A percentile compares a stretch with the other conserved stretches of the same genome.
Evolutionary conservation across 345 rosid species (phyloP).

Genomic region (Citrus mangshanensis): DNA sequence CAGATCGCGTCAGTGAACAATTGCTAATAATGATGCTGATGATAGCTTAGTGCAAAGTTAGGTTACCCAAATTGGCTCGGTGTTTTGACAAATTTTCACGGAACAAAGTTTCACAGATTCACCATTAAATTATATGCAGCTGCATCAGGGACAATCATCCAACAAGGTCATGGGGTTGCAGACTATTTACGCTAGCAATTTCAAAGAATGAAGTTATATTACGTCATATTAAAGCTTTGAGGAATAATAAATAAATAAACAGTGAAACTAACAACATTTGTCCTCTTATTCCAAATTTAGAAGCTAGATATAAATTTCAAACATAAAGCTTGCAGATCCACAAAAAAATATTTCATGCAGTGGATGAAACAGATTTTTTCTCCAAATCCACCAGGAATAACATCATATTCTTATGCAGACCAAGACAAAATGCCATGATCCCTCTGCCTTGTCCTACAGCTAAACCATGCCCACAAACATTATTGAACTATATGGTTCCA

Average conservation of each 20-base stretch:
- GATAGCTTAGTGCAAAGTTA: too few species aligned
- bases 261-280: neutral
- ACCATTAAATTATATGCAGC: neutral
- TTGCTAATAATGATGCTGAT: too few species aligned
- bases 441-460: slow-evolving; percentile 20
- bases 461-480: slow-evolving; percentile 2
- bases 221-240: neutral
- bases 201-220: neutral
- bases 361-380: neutral
- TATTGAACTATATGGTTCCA: slow-evolving; percentile 27
- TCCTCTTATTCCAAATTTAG: neutral
- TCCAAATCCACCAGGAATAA: neutral
- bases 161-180: neutral
- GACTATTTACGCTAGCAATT: slow-evolving; percentile 1
- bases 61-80: too few species aligned
- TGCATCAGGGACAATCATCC: neutral
- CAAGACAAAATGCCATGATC: slow-evolving; percentile 25
- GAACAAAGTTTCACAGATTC: neutral
- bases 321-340: neutral
- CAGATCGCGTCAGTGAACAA: too few species aligned
- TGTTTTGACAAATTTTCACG: neutral
- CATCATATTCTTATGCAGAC: slow-evolving; percentile 25
- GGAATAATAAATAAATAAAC: neutral
- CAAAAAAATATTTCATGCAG: neutral
- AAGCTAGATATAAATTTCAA: neutral